Evolutionary conservation across 148 eudicot genomes (phyloP).

Genomic region (Rhododendron vialii): DNA sequence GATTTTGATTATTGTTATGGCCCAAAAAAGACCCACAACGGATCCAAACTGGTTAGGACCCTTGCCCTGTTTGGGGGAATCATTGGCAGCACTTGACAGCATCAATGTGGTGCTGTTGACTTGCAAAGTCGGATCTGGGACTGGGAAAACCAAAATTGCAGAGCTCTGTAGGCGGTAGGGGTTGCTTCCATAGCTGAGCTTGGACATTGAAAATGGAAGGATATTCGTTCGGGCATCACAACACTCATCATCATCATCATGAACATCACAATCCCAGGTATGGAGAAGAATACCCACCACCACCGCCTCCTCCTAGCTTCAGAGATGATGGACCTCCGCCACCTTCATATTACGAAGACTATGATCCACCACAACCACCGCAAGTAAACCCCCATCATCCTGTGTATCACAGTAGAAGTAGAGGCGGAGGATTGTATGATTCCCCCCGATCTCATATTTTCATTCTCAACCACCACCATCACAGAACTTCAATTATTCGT

Average conservation of each 20-base stretch:
- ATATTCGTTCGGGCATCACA: slow-evolving; percentile 26
- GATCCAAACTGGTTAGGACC: too few species aligned
- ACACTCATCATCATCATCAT: slow-evolving; percentile 9
- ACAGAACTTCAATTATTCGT: not conserved
- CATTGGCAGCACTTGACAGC: too few species aligned
- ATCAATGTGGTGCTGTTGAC: not conserved
- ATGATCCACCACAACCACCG: slow-evolving; percentile 25
- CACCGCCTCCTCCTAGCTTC: slow-evolving; percentile 23
- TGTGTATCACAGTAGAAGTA: slow-evolving; percentile 19
- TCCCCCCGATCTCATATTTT: slow-evolving; percentile 6
- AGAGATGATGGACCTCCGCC: slow-evolving; percentile 22
- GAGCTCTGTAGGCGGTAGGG: not conserved
- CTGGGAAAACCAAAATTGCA: not conserved
- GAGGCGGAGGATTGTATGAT: slow-evolving; percentile 13
- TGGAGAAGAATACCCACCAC: slow-evolving; percentile 27
- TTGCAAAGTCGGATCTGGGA: not conserved
- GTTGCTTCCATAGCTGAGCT: not conserved
- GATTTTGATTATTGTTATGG: too few species aligned
- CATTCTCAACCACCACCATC: not conserved
- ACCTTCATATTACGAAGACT: slow-evolving; percentile 2
- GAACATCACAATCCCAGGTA: slow-evolving; percentile 17
- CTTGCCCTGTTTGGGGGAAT: too few species aligned
- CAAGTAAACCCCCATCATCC: not conserved
- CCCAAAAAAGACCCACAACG: too few species aligned
- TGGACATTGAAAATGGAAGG: slow-evolving; percentile 19